phyloP scores from a whole-genome alignment of 345 rosid genomes.

The Atalantia buxifolia region DNA sequence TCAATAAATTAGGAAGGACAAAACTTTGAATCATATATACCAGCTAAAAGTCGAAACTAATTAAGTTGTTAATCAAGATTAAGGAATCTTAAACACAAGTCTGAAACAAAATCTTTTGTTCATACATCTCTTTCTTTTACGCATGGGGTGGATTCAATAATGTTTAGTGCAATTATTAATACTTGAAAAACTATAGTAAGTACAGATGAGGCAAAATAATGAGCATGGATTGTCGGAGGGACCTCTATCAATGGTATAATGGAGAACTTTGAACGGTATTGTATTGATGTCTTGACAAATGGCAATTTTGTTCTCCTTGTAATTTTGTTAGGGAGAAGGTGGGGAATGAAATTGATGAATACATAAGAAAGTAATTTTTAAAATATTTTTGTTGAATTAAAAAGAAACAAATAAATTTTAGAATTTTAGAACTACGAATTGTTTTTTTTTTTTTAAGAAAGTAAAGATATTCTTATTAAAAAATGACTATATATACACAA shows the following conservation, averaged over 20 bases:
- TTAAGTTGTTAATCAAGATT: not conserved
- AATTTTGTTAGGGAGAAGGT: not conserved
- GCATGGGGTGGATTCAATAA: not conserved
- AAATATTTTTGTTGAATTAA: not conserved
- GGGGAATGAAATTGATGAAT: not conserved
- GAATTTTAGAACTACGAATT: not conserved
- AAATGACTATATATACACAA: too few relatives aligned
- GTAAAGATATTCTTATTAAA: too few relatives aligned
- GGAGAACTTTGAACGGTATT: not conserved
- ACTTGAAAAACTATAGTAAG: not conserved
- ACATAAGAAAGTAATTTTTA: not conserved
- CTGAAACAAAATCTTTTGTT: not conserved
- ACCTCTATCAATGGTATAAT: not conserved
- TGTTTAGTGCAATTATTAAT: conserved; percentile 1
- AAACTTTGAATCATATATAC: too few relatives aligned
- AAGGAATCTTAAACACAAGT: not conserved
- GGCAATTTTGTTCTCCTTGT: not conserved
- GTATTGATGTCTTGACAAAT: not conserved
- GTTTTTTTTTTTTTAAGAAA: too few relatives aligned
- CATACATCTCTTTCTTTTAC: not conserved
- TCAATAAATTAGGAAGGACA: too few relatives aligned
- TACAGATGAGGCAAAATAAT: not conserved
- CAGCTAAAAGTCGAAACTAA: too few relatives aligned
- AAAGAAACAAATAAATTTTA: not conserved
- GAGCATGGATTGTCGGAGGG: not conserved